Base-by-base conservation (phyloP, 352 stramenopile species). In the Phytophthora europaea region DNA sequence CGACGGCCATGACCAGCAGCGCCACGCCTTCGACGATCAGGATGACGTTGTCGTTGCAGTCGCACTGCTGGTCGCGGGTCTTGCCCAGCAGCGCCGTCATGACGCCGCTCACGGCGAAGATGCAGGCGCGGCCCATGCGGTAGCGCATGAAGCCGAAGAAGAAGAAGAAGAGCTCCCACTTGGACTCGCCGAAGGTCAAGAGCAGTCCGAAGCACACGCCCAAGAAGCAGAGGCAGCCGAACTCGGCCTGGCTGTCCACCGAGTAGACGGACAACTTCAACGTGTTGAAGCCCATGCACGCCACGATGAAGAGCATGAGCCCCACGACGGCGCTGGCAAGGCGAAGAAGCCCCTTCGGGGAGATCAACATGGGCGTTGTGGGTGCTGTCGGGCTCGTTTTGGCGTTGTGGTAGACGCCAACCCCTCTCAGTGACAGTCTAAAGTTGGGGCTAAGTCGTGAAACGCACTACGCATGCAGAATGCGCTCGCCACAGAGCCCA, bases 91-190 rank as follows among this genome's bases (percentile, higher is more conserved):
- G 58, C 60, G 78, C 76, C 15, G 72, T 89, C 82, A 93, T 90
- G 72, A 89, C 78, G 60, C 86, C 88, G 15, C 84, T 81, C 23
- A 94, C 65, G 8, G 50, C 43, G 38, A 92, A 94, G 43, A 94
- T 63, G 26, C 81, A 73, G 4, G 82, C 79, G 9, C 82, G 83
- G 47, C 88, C 86, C 38, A 93, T 40, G 58, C 86, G 88, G 58
- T 94, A 94, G 15, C 88, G 83, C 73, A 94, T 79, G 62, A 94
- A 94, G 33, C 88, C 88, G 43, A 94, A 94, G 73, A 93, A 84
- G 71, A 89, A 93, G 80, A 91, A 94, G 64, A 94, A 94, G 13
- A 72, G 54, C 54, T 89, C 83, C 75, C 73, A 90, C 53, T 84
- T 81, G 60, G 73, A 72, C 74, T 94, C 88, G 6, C 74, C 83